Percentiles rank a stretch among this genome's conserved stretches.
Evolutionary conservation across 2,329 filamentous ascomycete species (phyloP).

Genomic region (Ampelomyces quisqualis): DNA sequence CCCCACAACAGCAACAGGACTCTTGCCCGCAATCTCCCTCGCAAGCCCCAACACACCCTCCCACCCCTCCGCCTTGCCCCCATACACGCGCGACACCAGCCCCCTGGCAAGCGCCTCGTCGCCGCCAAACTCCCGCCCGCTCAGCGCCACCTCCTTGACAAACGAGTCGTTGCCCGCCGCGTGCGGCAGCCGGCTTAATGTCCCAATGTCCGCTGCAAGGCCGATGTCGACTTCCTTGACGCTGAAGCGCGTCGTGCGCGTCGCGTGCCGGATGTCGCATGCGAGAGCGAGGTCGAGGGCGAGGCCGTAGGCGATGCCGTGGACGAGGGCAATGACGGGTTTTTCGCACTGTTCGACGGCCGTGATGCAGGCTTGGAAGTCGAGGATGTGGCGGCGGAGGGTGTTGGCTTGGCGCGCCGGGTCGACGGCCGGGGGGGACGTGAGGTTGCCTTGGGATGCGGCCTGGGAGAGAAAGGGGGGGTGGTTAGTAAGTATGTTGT

Average conservation of each 20-base stretch:
- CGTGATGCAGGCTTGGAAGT: constrained; percentile 78
- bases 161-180: constrained; percentile 69
- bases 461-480: constrained; percentile 41
- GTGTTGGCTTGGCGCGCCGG: constrained; percentile 57
- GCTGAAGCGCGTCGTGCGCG: constrained; percentile 61
- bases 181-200: constrained; percentile 71
- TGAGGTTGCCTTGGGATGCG: constrained; percentile 56
- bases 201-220: constrained; percentile 76
- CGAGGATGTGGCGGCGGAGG: constrained; percentile 66
- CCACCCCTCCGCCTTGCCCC: constrained; percentile 62
- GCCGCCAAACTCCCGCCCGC: constrained; percentile 67
- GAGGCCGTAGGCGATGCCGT: constrained; percentile 41
- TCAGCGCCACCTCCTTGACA: constrained; percentile 76
- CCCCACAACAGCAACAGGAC: constrained; percentile 81
- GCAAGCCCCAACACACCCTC: constrained; percentile 61
- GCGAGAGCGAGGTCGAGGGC: constrained; percentile 59
- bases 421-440: constrained; percentile 51
- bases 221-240: constrained; percentile 85
- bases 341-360: constrained; percentile 86
- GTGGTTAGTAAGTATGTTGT: neutral
- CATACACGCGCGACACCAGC: constrained; percentile 66
- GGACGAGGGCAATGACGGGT: constrained; percentile 47
- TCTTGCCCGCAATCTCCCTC: constrained; percentile 70
- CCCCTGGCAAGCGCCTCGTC: constrained; percentile 70
- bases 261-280: constrained; percentile 69